Base-by-base conservation (phyloP, 129 eudicot species). In the Calendula officinalis region DNA sequence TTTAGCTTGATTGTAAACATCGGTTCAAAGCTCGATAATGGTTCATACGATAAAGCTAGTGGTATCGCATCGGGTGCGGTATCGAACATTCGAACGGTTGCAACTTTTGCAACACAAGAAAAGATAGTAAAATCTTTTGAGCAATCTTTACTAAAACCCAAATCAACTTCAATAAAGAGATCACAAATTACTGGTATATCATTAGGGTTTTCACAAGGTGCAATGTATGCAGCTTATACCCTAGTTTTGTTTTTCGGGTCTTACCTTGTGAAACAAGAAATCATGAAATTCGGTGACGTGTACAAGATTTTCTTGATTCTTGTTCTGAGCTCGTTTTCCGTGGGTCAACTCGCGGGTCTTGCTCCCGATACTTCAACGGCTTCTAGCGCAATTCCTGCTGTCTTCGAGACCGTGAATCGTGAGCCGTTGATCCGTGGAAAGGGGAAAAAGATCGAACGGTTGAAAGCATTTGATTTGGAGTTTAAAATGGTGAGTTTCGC, bases 361-460 rank as follows among this genome's bases (percentile, higher is more conserved):
- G 96, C 94, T 8, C 96, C 94, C 4, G 92, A 88, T 61, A 88
- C 96, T 62, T 88, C 96, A 52, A 80, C 64, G 81, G 96, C 94
- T 16, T 13, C 80, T 15, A 80, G 80, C 55, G 78, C 87, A 43
- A 82, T 88, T 54, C 94, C 94, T 5, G 77, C 78, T 3, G 84
- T 88, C 73, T 56, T 83, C 3, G 66, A 66, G 35, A 71, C 82
- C 46, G 14, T 85, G 42, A 73, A 80, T 35, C 84, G 96, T 35
- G 64, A 30, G 42, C 89, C 96, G 27, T 59, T 60, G 51, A 88
- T 88, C 65, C 41, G 47, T 3, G 81, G 76, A 22, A 77, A 76
- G 44, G 85, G 75, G 34, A 78, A 57, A 66, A 82, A 60, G 69
- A 47, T 85, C 0, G 83, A 78, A 16, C 44, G 49, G 16, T 82